Conservation (phyloP, 2,329 filamentous ascomycete genomes). For the Talaromyces sp. region DNA sequence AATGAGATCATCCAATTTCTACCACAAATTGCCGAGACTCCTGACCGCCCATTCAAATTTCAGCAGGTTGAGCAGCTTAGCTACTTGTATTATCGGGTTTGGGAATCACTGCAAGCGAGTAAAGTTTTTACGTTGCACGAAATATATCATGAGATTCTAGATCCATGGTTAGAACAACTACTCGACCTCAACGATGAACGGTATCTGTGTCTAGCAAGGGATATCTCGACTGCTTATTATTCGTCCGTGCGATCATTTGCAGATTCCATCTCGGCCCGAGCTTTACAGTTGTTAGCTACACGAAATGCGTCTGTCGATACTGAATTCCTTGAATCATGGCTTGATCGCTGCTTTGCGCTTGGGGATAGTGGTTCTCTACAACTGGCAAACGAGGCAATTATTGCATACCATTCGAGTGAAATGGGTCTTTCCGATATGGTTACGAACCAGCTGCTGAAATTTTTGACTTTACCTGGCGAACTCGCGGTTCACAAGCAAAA, state of each 20-base stretch:
- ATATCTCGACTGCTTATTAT: conserved; percentile 2
- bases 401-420: conserved; percentile 18
- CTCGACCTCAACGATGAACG: conserved; percentile 3
- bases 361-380: conserved; percentile 13
- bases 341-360: conserved; percentile 18
- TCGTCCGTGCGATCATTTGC: conserved; percentile 3
- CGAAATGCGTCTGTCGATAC: background rate
- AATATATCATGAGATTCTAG: conserved; percentile 22
- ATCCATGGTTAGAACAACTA: conserved; percentile 27
- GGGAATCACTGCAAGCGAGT: conserved; percentile 31
- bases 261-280: background rate
- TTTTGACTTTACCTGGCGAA: background rate
- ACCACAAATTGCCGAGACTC: background rate
- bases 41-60: conserved; percentile 11
- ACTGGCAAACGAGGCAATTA: conserved; percentile 26
- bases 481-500: background rate
- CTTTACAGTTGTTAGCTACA: conserved; percentile 1
- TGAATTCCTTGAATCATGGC: conserved; percentile 23
- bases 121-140: conserved; percentile 28
- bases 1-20: conserved; percentile 21
- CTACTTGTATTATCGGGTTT: conserved; percentile 25
- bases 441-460: conserved; percentile 20
- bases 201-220: conserved; percentile 2
- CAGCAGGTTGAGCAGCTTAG: conserved; percentile 13
- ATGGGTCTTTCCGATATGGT: conserved; percentile 14